Conservation (phyloP, 768 basidiomycete species). For the Pholiota molesta region DNA sequence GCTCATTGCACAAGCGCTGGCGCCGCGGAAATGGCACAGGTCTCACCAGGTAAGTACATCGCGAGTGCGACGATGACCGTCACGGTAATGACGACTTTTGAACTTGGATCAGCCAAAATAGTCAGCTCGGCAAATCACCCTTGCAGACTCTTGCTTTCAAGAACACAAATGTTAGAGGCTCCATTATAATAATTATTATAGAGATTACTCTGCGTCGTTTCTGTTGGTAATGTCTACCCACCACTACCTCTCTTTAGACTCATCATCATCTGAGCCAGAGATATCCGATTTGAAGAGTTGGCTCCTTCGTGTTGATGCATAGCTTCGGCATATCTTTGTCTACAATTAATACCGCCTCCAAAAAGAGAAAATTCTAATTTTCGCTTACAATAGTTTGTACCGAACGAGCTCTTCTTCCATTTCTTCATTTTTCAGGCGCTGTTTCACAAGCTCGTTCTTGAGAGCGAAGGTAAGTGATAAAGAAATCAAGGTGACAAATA, state of each 20-base stretch:
- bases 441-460: constrained; percentile 91
- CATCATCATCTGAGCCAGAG: constrained; percentile 46
- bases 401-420: constrained; percentile 92
- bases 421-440: constrained; percentile 88
- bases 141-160: background rate
- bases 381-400: constrained; percentile 85
- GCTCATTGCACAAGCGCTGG: no score
- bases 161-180: background rate
- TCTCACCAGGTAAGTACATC: no score
- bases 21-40: no score
- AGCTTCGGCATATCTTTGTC: constrained; percentile 63
- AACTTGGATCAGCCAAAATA: no score
- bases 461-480: background rate
- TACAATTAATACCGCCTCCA: background rate
- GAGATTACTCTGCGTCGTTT: background rate
- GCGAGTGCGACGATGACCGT: no score
- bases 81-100: no score
- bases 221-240: constrained; percentile 4
- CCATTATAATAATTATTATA: background rate
- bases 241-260: constrained; percentile 42
- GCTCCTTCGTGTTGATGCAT: constrained; percentile 80
- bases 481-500: background rate
- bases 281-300: constrained; percentile 65
- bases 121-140: background rate
- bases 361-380: constrained; percentile 8